These are phyloP conservation scores for Croton setiger DNA, from an alignment of 441 rosid species.

Conservation along the genomic window DNA sequence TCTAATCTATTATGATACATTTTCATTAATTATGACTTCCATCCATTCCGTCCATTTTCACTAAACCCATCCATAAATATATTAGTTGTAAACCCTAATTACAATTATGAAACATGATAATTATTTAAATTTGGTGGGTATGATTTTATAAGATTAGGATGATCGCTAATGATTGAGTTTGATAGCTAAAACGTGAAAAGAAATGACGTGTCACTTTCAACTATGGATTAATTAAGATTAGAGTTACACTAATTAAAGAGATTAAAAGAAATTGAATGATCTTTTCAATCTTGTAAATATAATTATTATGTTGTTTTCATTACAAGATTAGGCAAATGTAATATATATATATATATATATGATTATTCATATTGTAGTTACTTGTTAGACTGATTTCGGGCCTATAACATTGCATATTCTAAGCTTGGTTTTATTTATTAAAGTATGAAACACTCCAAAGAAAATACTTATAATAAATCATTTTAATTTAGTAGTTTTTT, in stretches of 20 bases:
- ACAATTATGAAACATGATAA: too few species aligned
- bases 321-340: not conserved
- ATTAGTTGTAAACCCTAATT: too few species aligned
- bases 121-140: not conserved
- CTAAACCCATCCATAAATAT: too few species aligned
- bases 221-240: not conserved
- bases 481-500: not conserved
- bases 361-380: too few species aligned
- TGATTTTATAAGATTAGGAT: not conserved
- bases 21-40: too few species aligned
- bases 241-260: not conserved
- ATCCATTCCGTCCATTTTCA: too few species aligned
- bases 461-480: not conserved
- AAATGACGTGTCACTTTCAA: not conserved
- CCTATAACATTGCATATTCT: not conserved
- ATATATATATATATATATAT: not conserved
- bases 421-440: not conserved
- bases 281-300: not conserved
- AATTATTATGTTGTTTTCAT: not conserved
- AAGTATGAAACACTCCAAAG: constrained; percentile 11
- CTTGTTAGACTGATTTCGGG: not conserved
- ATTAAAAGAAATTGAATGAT: not conserved
- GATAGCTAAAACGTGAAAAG: not conserved
- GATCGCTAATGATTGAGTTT: not conserved
- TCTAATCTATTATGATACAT: too few species aligned